Percentiles rank a stretch among this genome's conserved stretches.
These are phyloP conservation scores for Suillus sp. DNA, from an alignment of 768 basidiomycete genomes.

Conservation along the genomic window DNA sequence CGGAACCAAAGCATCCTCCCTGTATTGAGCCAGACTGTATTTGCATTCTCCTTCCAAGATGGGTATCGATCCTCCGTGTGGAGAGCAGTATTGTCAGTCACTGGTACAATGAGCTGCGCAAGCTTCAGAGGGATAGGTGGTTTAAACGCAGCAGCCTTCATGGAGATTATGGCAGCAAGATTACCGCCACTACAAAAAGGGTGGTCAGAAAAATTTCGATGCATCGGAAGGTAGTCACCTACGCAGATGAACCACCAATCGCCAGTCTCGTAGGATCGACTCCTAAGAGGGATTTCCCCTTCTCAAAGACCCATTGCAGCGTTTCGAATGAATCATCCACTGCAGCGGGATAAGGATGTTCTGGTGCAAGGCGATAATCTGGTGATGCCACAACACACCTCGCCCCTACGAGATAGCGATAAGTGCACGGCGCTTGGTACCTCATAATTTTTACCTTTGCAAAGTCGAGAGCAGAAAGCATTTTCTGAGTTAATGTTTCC, in stretches of 20 bases:
- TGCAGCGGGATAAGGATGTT: constrained; percentile 35
- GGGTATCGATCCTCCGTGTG: constrained; percentile 38
- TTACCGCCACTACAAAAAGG: constrained; percentile 64
- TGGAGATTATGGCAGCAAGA: constrained; percentile 64
- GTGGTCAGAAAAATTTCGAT: neutral
- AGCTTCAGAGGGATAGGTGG: constrained; percentile 58
- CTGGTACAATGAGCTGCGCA: constrained; percentile 73
- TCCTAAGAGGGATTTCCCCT: constrained; percentile 49
- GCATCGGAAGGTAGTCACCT: constrained; percentile 11
- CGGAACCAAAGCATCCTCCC: constrained; percentile 77
- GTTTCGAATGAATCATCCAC: constrained; percentile 41
- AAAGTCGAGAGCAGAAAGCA: constrained; percentile 47
- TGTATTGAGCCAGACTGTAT: constrained; percentile 62
- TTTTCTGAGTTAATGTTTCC: constrained; percentile 65
- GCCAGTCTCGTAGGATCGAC: constrained; percentile 57
- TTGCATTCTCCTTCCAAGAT: constrained; percentile 61
- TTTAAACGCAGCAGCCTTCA: constrained; percentile 55
- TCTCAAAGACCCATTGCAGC: constrained; percentile 32
- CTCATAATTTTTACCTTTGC: constrained; percentile 25
- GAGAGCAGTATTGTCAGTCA: constrained; percentile 71
- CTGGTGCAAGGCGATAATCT: constrained; percentile 38
- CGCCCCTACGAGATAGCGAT: constrained; percentile 22
- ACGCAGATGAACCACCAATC: constrained; percentile 77
- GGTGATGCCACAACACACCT: constrained; percentile 38
- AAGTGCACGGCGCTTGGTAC: neutral